Conservation (phyloP, 306 rosid genomes). For the Sicyos baderoa region DNA sequence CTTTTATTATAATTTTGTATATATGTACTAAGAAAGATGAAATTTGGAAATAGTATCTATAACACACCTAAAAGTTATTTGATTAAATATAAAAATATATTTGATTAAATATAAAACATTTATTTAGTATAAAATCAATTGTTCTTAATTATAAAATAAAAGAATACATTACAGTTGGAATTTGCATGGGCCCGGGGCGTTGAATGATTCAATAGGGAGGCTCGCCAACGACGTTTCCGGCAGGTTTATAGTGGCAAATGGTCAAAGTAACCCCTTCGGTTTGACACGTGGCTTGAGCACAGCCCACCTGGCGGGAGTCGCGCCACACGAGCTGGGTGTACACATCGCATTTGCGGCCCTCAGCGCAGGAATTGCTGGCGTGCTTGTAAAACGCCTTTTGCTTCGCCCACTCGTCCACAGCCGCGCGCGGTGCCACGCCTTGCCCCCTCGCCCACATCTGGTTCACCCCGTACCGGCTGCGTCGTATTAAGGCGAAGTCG, state of each 20-base stretch:
- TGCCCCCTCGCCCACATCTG: conserved; percentile 48
- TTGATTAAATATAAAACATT: too few species aligned
- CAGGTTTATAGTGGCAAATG: conserved; percentile 71
- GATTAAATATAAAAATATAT: too few species aligned
- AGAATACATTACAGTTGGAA: not conserved
- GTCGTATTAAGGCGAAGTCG: conserved; percentile 48
- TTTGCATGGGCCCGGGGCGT: too few species aligned
- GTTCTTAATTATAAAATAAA: too few species aligned
- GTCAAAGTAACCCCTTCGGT: conserved; percentile 44
- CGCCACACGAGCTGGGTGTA: conserved; percentile 85
- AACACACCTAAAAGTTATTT: too few species aligned
- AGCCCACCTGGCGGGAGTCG: conserved; percentile 49
- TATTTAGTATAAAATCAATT: too few species aligned
- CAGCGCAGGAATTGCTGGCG: conserved; percentile 43
- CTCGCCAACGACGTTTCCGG: conserved; percentile 64
- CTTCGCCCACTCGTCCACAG: conserved; percentile 63
- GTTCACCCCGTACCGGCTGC: conserved; percentile 58
- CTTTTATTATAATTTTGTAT: too few species aligned
- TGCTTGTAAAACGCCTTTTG: conserved; percentile 57
- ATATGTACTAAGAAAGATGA: too few species aligned
- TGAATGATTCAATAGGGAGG: conserved; percentile 34
- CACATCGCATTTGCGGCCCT: conserved; percentile 52
- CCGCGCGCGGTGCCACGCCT: conserved; percentile 39
- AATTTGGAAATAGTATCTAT: too few species aligned
- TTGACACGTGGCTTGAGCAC: conserved; percentile 52